phyloP scores from a whole-genome alignment of 2,329 filamentous ascomycete species.

The Sphaceloma murrayae region DNA sequence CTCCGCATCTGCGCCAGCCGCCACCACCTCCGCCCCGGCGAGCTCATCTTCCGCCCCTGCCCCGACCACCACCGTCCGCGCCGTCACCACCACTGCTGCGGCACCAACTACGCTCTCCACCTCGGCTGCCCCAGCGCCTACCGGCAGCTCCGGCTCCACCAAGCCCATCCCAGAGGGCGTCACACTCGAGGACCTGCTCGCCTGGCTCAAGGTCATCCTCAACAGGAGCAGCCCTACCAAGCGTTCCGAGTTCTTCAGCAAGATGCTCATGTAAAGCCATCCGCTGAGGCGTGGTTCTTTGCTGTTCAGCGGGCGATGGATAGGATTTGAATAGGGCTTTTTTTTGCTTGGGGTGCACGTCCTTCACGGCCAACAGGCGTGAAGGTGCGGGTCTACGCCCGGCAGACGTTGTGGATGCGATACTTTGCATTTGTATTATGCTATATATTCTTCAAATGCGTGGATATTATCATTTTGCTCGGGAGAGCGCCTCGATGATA shows the following conservation, averaged over 20 bases:
- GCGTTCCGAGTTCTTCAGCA: conserved; percentile 11
- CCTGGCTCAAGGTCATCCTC: conserved; percentile 25
- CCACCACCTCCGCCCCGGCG: conserved; percentile 10
- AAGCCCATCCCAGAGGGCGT: conserved; percentile 24
- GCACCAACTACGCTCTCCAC: background rate
- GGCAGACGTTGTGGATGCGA: no score
- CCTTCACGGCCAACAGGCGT: no score
- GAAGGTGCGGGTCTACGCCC: no score
- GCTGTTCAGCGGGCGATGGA: background rate
- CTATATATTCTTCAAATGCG: no score
- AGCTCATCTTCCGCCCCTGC: no score
- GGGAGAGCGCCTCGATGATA: no score
- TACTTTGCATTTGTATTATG: no score
- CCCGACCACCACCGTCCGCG: conserved; percentile 18
- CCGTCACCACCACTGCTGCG: conserved; percentile 19
- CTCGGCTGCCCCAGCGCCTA: conserved; percentile 8
- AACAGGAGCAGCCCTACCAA: conserved; percentile 12
- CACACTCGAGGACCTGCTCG: conserved; percentile 23
- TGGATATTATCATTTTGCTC: no score
- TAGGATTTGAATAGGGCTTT: no score
- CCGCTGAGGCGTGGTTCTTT: no score
- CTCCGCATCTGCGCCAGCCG: conserved; percentile 7
- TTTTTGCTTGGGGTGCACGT: no score
- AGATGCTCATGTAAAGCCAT: conserved; percentile 13
- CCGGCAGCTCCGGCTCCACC: conserved; percentile 9